Evolutionary conservation across 495 filamentous ascomycete genomes (phyloP).

Genomic region (Talaromyces nanjingensis): DNA sequence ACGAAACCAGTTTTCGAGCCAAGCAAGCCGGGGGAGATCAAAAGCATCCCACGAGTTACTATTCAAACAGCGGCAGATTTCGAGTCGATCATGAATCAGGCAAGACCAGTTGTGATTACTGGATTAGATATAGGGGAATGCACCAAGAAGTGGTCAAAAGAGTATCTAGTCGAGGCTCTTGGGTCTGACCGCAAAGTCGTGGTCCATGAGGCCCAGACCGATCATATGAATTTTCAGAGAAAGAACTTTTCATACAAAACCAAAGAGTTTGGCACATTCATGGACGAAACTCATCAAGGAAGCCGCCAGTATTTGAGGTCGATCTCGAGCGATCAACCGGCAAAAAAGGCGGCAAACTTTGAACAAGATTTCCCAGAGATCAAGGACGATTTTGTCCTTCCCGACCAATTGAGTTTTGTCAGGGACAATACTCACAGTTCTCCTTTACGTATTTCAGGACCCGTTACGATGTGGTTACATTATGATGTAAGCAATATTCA

Average conservation of each 20-base stretch:
- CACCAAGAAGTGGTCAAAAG: slow-evolving; percentile 56
- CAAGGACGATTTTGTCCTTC: slow-evolving; percentile 63
- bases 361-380: slow-evolving; percentile 63
- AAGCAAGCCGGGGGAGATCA: slow-evolving; percentile 1
- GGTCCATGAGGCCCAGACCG: slow-evolving; percentile 57
- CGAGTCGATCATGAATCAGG: slow-evolving; percentile 44
- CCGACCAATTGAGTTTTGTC: slow-evolving; percentile 53
- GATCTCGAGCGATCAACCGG: slow-evolving; percentile 59
- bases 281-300: slow-evolving; percentile 53
- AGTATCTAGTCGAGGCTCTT: slow-evolving; percentile 58
- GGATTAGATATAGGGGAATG: slow-evolving; percentile 61
- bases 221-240: slow-evolving; percentile 67
- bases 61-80: slow-evolving; percentile 51
- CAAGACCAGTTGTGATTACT: slow-evolving; percentile 61
- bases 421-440: slow-evolving; percentile 66
- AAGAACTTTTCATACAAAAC: slow-evolving; percentile 80
- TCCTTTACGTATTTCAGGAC: slow-evolving; percentile 71
- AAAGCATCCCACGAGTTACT: slow-evolving; percentile 38
- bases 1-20: not conserved
- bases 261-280: slow-evolving; percentile 60
- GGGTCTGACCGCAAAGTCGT: slow-evolving; percentile 60
- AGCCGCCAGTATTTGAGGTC: slow-evolving; percentile 70
- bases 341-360: slow-evolving; percentile 60
- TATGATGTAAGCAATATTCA: slow-evolving; percentile 58
- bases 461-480: slow-evolving; percentile 86